Base-by-base conservation (phyloP, 768 basidiomycete genomes). In the Collybia mongolica region DNA sequence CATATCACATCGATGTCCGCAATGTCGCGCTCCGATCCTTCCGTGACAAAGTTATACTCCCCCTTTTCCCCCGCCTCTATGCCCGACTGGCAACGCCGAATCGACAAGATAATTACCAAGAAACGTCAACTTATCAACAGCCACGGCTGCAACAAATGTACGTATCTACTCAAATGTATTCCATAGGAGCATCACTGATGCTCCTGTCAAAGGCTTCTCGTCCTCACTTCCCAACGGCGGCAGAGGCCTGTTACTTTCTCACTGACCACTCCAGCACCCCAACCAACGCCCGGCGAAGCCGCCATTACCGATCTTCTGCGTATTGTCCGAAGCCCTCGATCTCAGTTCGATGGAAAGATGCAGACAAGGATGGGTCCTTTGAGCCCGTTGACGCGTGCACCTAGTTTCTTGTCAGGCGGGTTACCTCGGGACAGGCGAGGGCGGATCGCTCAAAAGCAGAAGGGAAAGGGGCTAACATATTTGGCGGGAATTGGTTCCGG, bases 141-240 rank as follows among this genome's bases (percentile, higher is more conserved):
- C 86, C 89, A 15, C 79, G 88, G 19, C 65, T 93, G 18, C 89
- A 90, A 55, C 90, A 93, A 65, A 92, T 93, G 90, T 88, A 59
- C 43, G 80, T 58, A 12, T 38, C 26, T 18, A n/a, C 38, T 12
- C 9, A 36, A 20, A 32, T 22, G 3, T 18, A 20, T 23, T 8
- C 41, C 22, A n/a, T 15, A 19, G 45, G 24, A 44, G 15, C 43
- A 45, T 58, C 24, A 46, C 22, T 52, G 12, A 52, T 37, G 18
- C 12, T 52, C 26, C 23, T n/a, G 7, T 4, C 7, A 53, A n/a
- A 89, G 86, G 86, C 71, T 90, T 17, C 83, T 90, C 20, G 86
- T 91, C 6, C 76, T 91, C 3, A 79, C 83, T 22, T 86, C 89
- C 1, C 85, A 88, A 62, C 76, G 76, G 53, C 76, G 83, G n/a